phyloP scores from a whole-genome alignment of 1,284 basidiomycete species.

The Rhodotorula sp. region DNA sequence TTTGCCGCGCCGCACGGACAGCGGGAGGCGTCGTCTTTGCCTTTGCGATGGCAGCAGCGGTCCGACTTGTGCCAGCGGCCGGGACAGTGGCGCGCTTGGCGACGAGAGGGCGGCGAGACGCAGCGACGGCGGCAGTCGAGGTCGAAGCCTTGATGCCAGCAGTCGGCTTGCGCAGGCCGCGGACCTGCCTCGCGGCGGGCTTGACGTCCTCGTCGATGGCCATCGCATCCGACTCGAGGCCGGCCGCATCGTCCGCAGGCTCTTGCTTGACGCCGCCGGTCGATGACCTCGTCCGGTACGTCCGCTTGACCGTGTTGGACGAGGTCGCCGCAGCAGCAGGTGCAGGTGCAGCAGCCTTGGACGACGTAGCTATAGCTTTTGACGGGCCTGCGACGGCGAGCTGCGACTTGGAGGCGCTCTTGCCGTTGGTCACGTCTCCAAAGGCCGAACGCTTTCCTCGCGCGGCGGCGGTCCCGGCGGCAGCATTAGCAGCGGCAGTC shows the following conservation, averaged over 20 bases:
- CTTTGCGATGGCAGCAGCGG: neutral
- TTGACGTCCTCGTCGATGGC: conserved; percentile 35
- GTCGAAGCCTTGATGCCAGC: conserved; percentile 10
- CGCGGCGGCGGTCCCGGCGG: neutral
- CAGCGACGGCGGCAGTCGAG: conserved; percentile 4
- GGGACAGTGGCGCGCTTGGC: conserved; percentile 26
- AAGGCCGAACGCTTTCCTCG: conserved; percentile 33
- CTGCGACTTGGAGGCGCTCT: too few species aligned
- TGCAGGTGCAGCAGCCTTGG: neutral
- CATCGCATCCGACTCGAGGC: conserved; percentile 33
- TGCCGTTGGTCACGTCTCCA: conserved; percentile 38
- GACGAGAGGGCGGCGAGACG: conserved; percentile 27
- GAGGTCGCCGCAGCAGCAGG: neutral
- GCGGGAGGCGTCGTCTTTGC: conserved; percentile 22
- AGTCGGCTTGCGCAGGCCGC: conserved; percentile 12
- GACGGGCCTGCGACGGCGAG: neutral
- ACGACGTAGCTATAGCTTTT: conserved; percentile 11
- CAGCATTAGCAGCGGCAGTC: conserved; percentile 14
- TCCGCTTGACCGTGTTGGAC: conserved; percentile 5
- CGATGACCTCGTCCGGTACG: conserved; percentile 36
- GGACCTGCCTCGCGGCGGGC: conserved; percentile 19
- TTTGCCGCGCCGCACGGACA: conserved; percentile 16
- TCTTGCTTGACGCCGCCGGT: conserved; percentile 33
- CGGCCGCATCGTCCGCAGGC: conserved; percentile 6
- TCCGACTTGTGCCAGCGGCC: neutral